Base-by-base conservation (phyloP, 2,329 filamentous ascomycete genomes). In the Cryphonectria nitschkei region DNA sequence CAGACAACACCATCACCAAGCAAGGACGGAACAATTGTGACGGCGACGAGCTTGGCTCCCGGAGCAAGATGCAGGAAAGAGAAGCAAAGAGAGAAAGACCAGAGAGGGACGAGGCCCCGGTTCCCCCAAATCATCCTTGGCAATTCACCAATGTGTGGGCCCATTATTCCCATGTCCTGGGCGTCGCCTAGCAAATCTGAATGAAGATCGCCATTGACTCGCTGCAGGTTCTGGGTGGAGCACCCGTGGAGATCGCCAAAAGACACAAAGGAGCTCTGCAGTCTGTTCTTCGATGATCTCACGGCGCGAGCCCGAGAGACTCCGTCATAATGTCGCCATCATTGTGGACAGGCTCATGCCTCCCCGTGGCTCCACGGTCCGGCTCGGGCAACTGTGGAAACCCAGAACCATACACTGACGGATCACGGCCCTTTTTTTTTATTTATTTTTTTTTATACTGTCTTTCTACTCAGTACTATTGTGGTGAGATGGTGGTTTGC, bases 321-420 rank as follows among this genome's bases (percentile, higher is more conserved):
- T 61, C 58, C 69, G 69, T 70, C 69, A 68, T 68, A 65, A 68
- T 68, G 69, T 68, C 62, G 67, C 69, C 64, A 68, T 63, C 56
- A 41, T 46, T 68, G 29, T 62, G 65, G 62, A 46, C 60, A 54
- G 14, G 37, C 60, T 41, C 41, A 26, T 64, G 22, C 39, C n/a
- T 39, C 37, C 37, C n/a, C 39, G 37, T 64, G 54, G 26, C 54
- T 32, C 54, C 54, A 58, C 29, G 54, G 29, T 19, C 54, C 54
- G 54, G 13, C 26, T 32, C 54, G 13, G 54, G 54, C 32, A 58
- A 58, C 16, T 32, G 54, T 58, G 54, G 54, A 11, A n/a, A 50
- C 46, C 22, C 7, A 50, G 22, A 29, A 58, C 26, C 54, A 32
- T 5, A 32, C 54, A 34, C 26, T 34, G n/a, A 58, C 26, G 54